Conservation (phyloP, 1,284 basidiomycete species). For the Ceratobasidium sp. region DNA sequence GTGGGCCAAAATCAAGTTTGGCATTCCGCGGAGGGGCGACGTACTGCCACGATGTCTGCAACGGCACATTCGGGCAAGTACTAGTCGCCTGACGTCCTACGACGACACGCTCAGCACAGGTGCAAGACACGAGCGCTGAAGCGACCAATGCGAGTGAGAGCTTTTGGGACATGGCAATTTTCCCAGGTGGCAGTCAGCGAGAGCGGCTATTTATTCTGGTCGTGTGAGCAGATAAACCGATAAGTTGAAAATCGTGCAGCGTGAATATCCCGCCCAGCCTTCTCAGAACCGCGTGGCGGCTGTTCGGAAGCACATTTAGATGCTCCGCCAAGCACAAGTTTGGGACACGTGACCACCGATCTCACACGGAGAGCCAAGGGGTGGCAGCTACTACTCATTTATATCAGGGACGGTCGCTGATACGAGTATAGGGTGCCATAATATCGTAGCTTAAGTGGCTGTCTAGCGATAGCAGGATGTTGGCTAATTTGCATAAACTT, state of each 20-base stretch:
- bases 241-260: constrained; percentile 11
- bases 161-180: no score
- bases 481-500: no score
- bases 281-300: neutral
- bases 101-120: neutral
- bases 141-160: neutral
- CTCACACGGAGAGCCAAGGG: neutral
- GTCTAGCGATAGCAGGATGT: no score
- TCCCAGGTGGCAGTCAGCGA: no score
- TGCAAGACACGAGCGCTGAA: neutral
- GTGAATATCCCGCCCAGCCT: constrained; percentile 7
- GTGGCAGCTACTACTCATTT: neutral
- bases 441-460: neutral
- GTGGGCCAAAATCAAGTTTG: constrained; percentile 30
- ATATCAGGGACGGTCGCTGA: neutral
- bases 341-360: constrained; percentile 4
- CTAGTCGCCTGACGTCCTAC: neutral
- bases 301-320: neutral
- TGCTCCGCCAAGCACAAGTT: neutral
- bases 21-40: constrained; percentile 28
- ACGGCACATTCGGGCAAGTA: constrained; percentile 26
- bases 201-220: no score
- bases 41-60: constrained; percentile 32
- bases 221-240: no score
- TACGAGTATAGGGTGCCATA: neutral